These are phyloP conservation scores for Candida freyschussii DNA, from an alignment of 1,139 yeast species.

Conservation along the genomic window DNA sequence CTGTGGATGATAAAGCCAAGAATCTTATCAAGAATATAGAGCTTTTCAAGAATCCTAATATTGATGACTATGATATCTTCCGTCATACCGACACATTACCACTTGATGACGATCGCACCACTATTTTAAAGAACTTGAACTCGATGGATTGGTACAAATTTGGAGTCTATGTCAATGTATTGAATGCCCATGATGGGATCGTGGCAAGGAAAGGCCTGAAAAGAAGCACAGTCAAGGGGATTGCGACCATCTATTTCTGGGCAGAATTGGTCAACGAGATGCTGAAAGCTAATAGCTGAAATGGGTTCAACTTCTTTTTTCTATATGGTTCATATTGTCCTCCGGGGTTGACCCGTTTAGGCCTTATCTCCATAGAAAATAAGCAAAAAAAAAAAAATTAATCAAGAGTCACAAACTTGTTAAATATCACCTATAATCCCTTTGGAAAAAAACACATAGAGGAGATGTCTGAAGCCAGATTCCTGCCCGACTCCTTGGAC, in stretches of 20 bases:
- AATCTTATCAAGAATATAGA: background rate
- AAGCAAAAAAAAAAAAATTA: too few relatives aligned
- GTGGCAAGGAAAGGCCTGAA: constrained; percentile 61
- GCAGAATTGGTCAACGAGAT: constrained; percentile 40
- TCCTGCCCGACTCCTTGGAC: constrained; percentile 12
- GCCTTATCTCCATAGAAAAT: too few relatives aligned
- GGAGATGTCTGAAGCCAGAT: background rate
- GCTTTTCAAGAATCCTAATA: constrained; percentile 18
- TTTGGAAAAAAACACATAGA: too few relatives aligned
- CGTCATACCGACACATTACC: constrained; percentile 29
- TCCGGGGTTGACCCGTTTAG: too few relatives aligned
- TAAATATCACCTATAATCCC: too few relatives aligned
- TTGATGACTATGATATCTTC: constrained; percentile 19
- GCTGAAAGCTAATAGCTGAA: too few relatives aligned
- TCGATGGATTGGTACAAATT: constrained; percentile 59
- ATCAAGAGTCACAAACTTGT: too few relatives aligned
- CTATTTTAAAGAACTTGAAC: constrained; percentile 48
- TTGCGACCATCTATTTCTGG: constrained; percentile 51
- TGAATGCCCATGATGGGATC: constrained; percentile 71
- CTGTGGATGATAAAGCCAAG: constrained; percentile 3
- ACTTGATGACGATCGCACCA: constrained; percentile 37
- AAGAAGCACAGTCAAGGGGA: constrained; percentile 47
- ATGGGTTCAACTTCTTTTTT: too few relatives aligned
- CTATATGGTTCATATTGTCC: too few relatives aligned
- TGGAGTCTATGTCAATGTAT: constrained; percentile 57